These are phyloP conservation scores for Fagus sylvatica DNA, from an alignment of 306 rosid genomes.

Conservation along the genomic window DNA sequence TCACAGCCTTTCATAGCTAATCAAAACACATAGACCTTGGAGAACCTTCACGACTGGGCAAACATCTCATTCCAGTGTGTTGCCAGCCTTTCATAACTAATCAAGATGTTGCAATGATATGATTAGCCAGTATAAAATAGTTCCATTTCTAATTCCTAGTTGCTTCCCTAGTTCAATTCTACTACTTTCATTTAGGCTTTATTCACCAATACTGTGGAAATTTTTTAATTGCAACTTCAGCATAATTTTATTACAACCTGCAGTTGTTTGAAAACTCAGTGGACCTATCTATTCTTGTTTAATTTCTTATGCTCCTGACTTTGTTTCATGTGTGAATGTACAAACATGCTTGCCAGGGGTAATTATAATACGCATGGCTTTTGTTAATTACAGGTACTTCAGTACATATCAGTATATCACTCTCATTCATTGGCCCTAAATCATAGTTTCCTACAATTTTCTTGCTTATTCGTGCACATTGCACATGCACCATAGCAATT, in stretches of 20 bases:
- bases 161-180: constrained; percentile 19
- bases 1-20: background rate
- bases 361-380: background rate
- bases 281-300: background rate
- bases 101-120: constrained; percentile 25
- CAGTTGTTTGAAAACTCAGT: background rate
- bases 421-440: constrained; percentile 7
- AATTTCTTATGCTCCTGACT: background rate
- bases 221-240: background rate
- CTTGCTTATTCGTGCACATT: constrained; percentile 6
- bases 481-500: constrained; percentile 12
- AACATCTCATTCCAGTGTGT: constrained; percentile 41
- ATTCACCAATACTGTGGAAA: background rate
- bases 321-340: background rate
- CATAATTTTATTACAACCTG: background rate
- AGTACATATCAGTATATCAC: background rate
- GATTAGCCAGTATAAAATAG: constrained; percentile 19
- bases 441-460: background rate
- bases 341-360: background rate
- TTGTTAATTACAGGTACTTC: background rate
- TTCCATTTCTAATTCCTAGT: constrained; percentile 26
- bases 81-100: too few species aligned
- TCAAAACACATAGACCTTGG: background rate
- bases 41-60: constrained; percentile 28
- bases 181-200: background rate